Evolutionary conservation across 2,329 filamentous ascomycete genomes (phyloP).

Genomic region (Claviceps fusiformis): DNA sequence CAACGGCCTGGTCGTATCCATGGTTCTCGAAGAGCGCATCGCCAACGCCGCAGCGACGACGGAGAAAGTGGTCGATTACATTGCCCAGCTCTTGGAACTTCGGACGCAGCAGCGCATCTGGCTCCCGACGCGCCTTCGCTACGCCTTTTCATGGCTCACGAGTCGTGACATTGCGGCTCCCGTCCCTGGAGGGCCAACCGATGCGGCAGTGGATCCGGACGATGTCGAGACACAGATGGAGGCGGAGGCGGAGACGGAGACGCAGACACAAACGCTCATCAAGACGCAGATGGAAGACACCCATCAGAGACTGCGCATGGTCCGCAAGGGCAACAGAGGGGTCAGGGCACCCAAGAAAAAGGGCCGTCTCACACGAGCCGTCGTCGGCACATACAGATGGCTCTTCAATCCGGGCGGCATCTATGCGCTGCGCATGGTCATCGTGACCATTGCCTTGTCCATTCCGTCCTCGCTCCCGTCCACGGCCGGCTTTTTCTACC

Average conservation of each 20-base stretch:
- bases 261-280: no score
- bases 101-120: constrained; percentile 25
- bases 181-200: constrained; percentile 9
- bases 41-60: constrained; percentile 12
- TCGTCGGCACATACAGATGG: constrained; percentile 25
- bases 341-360: constrained; percentile 5
- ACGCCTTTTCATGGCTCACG: constrained; percentile 25
- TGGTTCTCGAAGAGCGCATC: constrained; percentile 34
- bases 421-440: constrained; percentile 33
- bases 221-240: constrained; percentile 9
- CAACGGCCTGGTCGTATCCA: constrained; percentile 27
- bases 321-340: constrained; percentile 16
- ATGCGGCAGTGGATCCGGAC: constrained; percentile 10
- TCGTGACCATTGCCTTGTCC: constrained; percentile 28
- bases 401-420: constrained; percentile 28
- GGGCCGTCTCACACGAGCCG: constrained; percentile 10
- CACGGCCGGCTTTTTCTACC: constrained; percentile 35
- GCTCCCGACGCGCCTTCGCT: constrained; percentile 26
- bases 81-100: constrained; percentile 22
- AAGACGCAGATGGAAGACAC: constrained; percentile 18
- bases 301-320: constrained; percentile 20
- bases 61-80: constrained; percentile 22
- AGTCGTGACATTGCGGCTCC: constrained; percentile 10
- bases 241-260: no score
- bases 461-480: constrained; percentile 28